These are phyloP conservation scores for Fusarium redolens DNA, from an alignment of 2,329 filamentous ascomycete species.

Conservation along the genomic window DNA sequence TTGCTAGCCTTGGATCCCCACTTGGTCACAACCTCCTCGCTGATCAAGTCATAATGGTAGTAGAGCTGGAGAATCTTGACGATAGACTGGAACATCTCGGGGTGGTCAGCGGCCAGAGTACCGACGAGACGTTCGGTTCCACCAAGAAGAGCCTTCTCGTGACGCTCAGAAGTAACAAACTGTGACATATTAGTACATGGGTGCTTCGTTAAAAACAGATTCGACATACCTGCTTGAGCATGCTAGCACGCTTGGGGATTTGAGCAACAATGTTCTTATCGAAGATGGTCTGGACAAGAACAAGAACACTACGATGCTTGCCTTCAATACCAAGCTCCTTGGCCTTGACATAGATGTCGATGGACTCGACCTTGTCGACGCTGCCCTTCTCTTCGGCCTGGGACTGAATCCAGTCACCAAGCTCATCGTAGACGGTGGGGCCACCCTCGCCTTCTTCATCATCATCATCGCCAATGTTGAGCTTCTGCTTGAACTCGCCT, in stretches of 20 bases:
- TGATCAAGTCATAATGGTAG: conserved; percentile 90
- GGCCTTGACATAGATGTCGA: conserved; percentile 95
- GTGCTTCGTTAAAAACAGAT: not conserved
- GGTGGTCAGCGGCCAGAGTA: conserved; percentile 76
- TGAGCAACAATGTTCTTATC: conserved; percentile 90
- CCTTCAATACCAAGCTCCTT: conserved; percentile 93
- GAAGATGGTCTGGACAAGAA: conserved; percentile 94
- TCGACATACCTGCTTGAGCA: conserved; percentile 84
- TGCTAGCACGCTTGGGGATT: conserved; percentile 82
- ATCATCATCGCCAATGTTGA: conserved; percentile 83
- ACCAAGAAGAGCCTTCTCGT: conserved; percentile 94
- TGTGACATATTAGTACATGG: conserved; percentile 51
- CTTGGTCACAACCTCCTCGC: conserved; percentile 86
- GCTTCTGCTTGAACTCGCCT: conserved; percentile 92
- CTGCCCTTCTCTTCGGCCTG: conserved; percentile 78
- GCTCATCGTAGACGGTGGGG: conserved; percentile 84
- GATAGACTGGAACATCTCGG: conserved; percentile 79
- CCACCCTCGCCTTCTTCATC: conserved; percentile 84
- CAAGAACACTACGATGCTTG: conserved; percentile 93
- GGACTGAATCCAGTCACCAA: conserved; percentile 90
- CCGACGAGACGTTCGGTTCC: conserved; percentile 93
- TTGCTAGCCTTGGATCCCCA: conserved; percentile 98
- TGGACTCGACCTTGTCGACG: conserved; percentile 83
- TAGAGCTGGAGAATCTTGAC: conserved; percentile 89
- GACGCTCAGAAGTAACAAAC: conserved; percentile 89